Evolutionary conservation across 2,329 filamentous ascomycete species (phyloP).

Genomic region (Penicillium psychrosexuale): DNA sequence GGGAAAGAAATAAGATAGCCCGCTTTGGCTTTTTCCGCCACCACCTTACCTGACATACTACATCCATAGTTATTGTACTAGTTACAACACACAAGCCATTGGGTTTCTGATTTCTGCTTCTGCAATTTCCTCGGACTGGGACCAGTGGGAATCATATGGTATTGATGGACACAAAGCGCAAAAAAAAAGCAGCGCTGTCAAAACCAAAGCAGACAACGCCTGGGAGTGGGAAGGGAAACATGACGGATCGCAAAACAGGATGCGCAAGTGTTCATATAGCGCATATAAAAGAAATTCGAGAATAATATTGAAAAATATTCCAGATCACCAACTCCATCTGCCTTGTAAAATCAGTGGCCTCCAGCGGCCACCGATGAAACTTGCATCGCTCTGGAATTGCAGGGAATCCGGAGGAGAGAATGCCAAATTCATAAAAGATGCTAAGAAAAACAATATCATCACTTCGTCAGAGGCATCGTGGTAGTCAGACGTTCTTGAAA

Average conservation of each 20-base stretch:
- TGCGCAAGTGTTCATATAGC: constrained; percentile 8
- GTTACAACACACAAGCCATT: background rate
- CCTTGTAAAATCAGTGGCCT: constrained; percentile 20
- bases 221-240: background rate
- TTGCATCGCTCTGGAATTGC: constrained; percentile 27
- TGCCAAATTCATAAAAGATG: constrained; percentile 26
- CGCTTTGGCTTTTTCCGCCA: constrained; percentile 12
- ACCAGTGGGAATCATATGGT: constrained; percentile 20
- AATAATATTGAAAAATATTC: constrained; percentile 10
- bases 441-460: constrained; percentile 28
- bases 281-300: constrained; percentile 8
- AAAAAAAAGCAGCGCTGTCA: constrained; percentile 11
- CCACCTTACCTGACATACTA: background rate
- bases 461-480: constrained; percentile 32
- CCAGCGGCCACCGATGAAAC: constrained; percentile 17
- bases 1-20: constrained; percentile 17
- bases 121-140: constrained; percentile 3
- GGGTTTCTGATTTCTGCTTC: background rate
- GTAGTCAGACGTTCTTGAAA: constrained; percentile 54
- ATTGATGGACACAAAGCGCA: constrained; percentile 13
- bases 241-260: constrained; percentile 1
- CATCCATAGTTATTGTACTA: too few relatives aligned
- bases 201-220: constrained; percentile 19
- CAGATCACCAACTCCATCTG: constrained; percentile 28
- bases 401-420: constrained; percentile 19